Evolutionary conservation across 2,329 filamentous ascomycete genomes (phyloP).

Genomic region (Cadophora malorum): DNA sequence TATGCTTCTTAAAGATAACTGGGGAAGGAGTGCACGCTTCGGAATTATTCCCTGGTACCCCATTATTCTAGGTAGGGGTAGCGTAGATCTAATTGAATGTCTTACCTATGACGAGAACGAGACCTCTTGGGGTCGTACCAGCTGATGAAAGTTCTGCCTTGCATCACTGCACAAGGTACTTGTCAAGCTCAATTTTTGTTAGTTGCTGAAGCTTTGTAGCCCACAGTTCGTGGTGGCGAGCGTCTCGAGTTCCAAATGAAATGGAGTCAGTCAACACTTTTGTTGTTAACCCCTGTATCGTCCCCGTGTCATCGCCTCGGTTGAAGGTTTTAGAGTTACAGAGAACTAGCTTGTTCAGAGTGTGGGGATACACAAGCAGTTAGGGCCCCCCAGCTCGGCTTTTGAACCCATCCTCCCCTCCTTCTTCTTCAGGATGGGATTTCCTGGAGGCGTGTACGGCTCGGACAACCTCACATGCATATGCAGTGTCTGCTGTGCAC

Average conservation of each 20-base stretch:
- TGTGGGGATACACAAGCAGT: background rate
- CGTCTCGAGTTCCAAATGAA: background rate
- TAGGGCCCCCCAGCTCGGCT: background rate
- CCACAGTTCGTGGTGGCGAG: background rate
- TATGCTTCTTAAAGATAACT: background rate
- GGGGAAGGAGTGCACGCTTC: background rate
- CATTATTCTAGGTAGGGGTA: background rate
- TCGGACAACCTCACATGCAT: background rate
- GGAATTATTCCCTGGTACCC: background rate
- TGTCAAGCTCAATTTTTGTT: background rate
- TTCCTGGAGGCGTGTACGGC: background rate
- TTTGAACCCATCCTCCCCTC: background rate
- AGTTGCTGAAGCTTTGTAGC: background rate
- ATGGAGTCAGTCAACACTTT: background rate
- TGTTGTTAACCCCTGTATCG: background rate
- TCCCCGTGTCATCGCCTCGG: background rate
- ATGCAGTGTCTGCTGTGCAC: background rate
- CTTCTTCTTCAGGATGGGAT: background rate
- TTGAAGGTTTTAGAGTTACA: background rate
- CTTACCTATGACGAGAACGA: slow-evolving; percentile 5
- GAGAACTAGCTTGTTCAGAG: background rate
- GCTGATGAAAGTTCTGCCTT: background rate
- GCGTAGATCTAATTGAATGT: background rate
- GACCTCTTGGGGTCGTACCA: background rate
- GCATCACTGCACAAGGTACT: background rate